Base-by-base conservation (phyloP, 2,329 filamentous ascomycete species). In the Nemania sp. region DNA sequence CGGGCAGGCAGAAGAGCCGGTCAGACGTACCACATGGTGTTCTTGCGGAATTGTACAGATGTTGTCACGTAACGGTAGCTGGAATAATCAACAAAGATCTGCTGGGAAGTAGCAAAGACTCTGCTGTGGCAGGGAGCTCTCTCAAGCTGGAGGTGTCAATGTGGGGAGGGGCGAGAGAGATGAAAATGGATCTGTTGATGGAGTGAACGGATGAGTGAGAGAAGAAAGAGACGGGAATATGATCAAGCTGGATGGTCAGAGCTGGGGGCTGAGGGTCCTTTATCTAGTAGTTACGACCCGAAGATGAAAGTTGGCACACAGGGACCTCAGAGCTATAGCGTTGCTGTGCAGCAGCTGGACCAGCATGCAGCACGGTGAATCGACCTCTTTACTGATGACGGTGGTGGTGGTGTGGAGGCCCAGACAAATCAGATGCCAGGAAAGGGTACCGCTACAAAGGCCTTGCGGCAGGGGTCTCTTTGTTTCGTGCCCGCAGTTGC, bases 21-120 rank as follows among this genome's bases (percentile, higher is more conserved):
- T 63, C 47, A 53, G 49, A 68, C 68, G 52, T 69, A 70, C 68
- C 68, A 70, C 68, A 70, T 70, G 50, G 63, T 69, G 66, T 49
- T 55, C 52, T 58, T 24, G 55, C 34, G 49, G 5, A 24, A 37
- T 28, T 23, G 28, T 39, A 49, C 28, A 28, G 31, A 47, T 26
- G 43, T 45, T 52, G 26, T 44, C 44, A 57, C 43, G n/a, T n/a
- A n/a, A n/a, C n/a, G n/a, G n/a, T 28, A 12, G 26, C 12, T 28
- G 26, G 28, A 12, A 31, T 3, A 31, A 31, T 31, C 28, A 4
- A 11, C 3, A 31, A 14, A 9, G 28, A 14, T 31, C 28, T 31
- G 28, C 4, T 9, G n/a, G 26, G n/a, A 14, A 31, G n/a, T 31
- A 14, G 8, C 11, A 9, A 31, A 11, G 12, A 6, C 26, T 9